Evolutionary conservation across 1,139 yeast species (phyloP), one percentile per base, ranked within the genome.

Genomic region (Meyerozyma sp.): DNA sequence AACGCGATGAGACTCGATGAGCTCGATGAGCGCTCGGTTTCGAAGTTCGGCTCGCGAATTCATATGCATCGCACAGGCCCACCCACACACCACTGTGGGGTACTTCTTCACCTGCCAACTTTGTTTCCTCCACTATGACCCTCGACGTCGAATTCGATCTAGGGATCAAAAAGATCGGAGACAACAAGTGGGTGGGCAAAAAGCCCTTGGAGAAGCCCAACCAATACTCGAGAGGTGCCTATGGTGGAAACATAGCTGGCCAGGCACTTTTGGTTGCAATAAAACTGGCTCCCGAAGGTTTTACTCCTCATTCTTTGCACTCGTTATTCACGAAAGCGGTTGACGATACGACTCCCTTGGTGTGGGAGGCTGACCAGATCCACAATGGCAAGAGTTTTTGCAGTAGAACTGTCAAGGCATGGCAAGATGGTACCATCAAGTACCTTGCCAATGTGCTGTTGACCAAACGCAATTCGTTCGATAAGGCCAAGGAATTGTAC

Each of bases 311-410:
- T 45, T 68, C 75, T 6, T 58, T 71, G 41, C 77, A 72, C 46
- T 66, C 73, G 7, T 67, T 62, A 50, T 71, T 70, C 49, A 57
- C 69, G 13, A 62, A 63, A 41, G 68, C 73, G 3, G 70, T 49
- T 53, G 35, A 40, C 13, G 61, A 53, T 34, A 25, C 40, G 13
- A 32, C 8, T 3, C 53, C 53, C 1, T 41, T 59, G 18, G 50
- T 46, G 11, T 59, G 64, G 64, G 46, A 46, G 25, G 58, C 56
- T 8, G 56, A 54, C 27, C 35, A 46, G 30, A 59, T 65, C n/a
- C 65, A 70, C 39, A 62, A 77, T 46, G 94, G 94, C 3, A 78
- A 75, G 46, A 81, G 53, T 47, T 85, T 81, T 56, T 68, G 75
- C 40, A 82, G 84, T 41, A 70, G 86, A 44, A 73, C 79, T 36